Base-by-base conservation (phyloP, 768 basidiomycete genomes). In the Mycena indigotica region DNA sequence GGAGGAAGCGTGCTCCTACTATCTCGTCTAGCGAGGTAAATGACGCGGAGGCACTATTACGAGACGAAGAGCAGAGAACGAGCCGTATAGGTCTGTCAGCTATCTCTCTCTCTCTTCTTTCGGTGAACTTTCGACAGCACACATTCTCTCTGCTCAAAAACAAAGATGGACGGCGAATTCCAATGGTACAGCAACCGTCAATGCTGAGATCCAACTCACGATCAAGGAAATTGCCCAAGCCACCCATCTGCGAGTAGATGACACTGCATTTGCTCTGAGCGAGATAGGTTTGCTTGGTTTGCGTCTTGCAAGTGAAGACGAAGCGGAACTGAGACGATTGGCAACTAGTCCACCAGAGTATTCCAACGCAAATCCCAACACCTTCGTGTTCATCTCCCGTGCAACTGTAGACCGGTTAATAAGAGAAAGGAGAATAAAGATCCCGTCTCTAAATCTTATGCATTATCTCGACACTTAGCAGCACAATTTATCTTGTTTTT, bases 241-340 rank as follows among this genome's bases (percentile, higher is more conserved):
- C 26, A 92, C 92, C 46, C 88, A 91, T 71, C 75, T 98, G 52
- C 83, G 91, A 1, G 70, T 86, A 0, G 93, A 97, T 54, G 96
- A 98, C 69, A 84, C 87, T 0, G 89, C 93, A 0, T 95, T 93
- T 72, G 93, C 95, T 2, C 71, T 98, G 63, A 88, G 90, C 55
- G 93, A 95, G 68, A 88, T 90, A 58, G 93, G 94, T 26, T 71
- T 98, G 53, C 77, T 97, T 17, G 74, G 72, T 53, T 75, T 79
- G 38, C 69, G 82, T 52, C 72, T 76, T 49, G 57, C 57, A 46
- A 65, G 55, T 35, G 66, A 65, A 40, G 68, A 67, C 54, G 65
- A 40, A 53, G 71, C 65, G 17, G 68, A 67, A 63, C 21, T 63
- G 65, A 41, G 67, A 49, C 32, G 62, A 45, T 67, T 32, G n/a